Evolutionary conservation across 768 basidiomycete genomes (phyloP), one percentile per base, ranked within the genome.

Genomic region (Tricholoma sp.): DNA sequence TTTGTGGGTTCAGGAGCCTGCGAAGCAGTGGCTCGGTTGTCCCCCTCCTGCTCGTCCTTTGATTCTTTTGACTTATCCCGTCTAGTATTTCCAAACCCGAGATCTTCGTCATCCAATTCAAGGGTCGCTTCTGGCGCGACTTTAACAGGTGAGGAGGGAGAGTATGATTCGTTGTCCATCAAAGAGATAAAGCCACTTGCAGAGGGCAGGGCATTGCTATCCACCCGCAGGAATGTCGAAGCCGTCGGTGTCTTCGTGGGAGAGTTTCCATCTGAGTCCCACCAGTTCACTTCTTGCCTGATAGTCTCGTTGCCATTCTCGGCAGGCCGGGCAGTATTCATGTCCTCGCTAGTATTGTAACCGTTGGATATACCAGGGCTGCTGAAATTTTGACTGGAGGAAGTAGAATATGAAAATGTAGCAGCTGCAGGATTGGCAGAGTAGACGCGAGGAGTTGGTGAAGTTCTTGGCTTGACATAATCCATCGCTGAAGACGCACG

Each of bases 21-120:
- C 12, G 53, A 28, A 34, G 32, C 34, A 3, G 45, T 33, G 20
- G 59, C 44, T 11, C 49, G 20, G 36, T 69, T 36, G 32, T 65
- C 61, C 24, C 63, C 61, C 29, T 70, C 68, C 8, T 64, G 64
- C 9, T 58, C 59, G 36, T 63, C 61, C 36, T 69, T 68, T 39
- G 72, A 62, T 33, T 70, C 66, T 47, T 72, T 76, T 48, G 65
- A 64, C 65, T 72, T 80, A 17, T 60, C 57, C 34, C 52, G 68
- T 48, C 79, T 78, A 12, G 72, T 76, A 65, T 98, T 99, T 2
- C 94, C 93, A 59, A 98, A 79, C 1, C 97, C 97, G 51, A 99
- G 80, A 65, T 97, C 94, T 44, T 96, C 86, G 11, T 88, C 88
- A 1, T 89, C 89, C 7, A 76, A 69, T 52, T 49, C 58, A 29